phyloP scores from a whole-genome alignment of 345 rosid genomes.

The Lepidium didymum region DNA sequence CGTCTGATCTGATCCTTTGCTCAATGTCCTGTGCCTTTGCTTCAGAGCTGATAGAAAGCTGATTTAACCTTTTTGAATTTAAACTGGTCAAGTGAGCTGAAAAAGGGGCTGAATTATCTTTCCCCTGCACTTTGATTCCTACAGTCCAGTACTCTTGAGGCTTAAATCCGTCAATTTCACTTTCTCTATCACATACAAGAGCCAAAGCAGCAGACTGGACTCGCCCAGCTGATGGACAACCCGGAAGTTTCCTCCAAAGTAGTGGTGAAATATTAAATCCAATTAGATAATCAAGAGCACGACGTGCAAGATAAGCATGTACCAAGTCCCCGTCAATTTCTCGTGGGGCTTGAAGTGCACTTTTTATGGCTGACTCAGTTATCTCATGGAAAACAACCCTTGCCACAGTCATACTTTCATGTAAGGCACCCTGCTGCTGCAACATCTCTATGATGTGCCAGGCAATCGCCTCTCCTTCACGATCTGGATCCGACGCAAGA shows the following conservation, averaged over 20 bases:
- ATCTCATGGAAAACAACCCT: constrained; percentile 96
- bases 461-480: constrained; percentile 99
- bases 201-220: constrained; percentile 97
- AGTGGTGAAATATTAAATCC: constrained; percentile 94
- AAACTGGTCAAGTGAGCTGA: constrained; percentile 63
- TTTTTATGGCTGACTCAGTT: constrained; percentile 84
- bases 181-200: constrained; percentile 88
- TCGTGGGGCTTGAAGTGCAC: constrained; percentile 74
- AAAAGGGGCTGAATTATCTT: constrained; percentile 31
- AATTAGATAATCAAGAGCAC: constrained; percentile 94
- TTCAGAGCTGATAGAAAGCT: constrained; percentile 61
- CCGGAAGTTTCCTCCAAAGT: constrained; percentile 94
- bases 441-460: constrained; percentile 99
- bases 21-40: constrained; percentile 50
- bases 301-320: constrained; percentile 89
- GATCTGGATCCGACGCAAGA: constrained; percentile 99
- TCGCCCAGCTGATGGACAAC: constrained; percentile 97
- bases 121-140: constrained; percentile 42
- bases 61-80: constrained; percentile 60
- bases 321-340: constrained; percentile 81
- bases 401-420: constrained; percentile 56
- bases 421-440: constrained; percentile 87
- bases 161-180: constrained; percentile 80
- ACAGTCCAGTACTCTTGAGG: constrained; percentile 85
- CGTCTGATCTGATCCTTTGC: constrained; percentile 42